Conservation (phyloP, 768 basidiomycete genomes). For the Leucocoprinus sp. region DNA sequence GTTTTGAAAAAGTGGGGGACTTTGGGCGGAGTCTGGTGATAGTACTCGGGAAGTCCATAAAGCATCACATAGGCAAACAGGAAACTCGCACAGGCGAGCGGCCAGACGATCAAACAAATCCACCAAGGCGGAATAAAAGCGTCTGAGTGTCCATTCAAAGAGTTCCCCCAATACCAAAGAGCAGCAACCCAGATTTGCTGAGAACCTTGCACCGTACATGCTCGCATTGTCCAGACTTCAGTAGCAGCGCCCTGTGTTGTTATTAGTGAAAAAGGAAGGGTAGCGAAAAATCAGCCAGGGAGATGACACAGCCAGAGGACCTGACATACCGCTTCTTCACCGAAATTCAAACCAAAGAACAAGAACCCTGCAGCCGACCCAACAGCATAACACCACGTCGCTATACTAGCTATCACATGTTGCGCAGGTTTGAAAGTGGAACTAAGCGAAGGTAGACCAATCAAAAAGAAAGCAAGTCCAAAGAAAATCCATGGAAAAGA, state of each 20-base stretch:
- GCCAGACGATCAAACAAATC: constrained; percentile 79
- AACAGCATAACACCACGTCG: constrained; percentile 87
- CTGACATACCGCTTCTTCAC: constrained; percentile 78
- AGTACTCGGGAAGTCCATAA: constrained; percentile 88
- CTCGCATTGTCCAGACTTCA: constrained; percentile 87
- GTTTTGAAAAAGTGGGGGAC: constrained; percentile 90
- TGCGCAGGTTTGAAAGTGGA: constrained; percentile 52
- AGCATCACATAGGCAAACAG: constrained; percentile 78
- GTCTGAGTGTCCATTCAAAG: constrained; percentile 48
- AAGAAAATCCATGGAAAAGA: constrained; percentile 90
- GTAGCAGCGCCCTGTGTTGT: constrained; percentile 85
- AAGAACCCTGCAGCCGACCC: constrained; percentile 90
- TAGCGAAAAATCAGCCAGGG: constrained; percentile 11
- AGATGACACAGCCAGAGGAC: background rate
- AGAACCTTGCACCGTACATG: constrained; percentile 89
- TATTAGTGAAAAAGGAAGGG: too few species aligned
- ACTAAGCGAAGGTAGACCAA: constrained; percentile 76
- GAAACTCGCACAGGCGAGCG: constrained; percentile 66
- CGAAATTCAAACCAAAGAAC: constrained; percentile 95
- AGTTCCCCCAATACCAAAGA: constrained; percentile 93
- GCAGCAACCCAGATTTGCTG: constrained; percentile 96
- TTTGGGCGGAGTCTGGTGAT: constrained; percentile 87
- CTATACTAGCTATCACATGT: constrained; percentile 60
- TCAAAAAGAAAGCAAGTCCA: constrained; percentile 83
- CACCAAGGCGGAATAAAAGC: constrained; percentile 69